A percentile compares a stretch with the other conserved stretches of the same genome.
Evolutionary conservation across 2,329 filamentous ascomycete genomes (phyloP).

Genomic region (Gaeumannomyces sp.): DNA sequence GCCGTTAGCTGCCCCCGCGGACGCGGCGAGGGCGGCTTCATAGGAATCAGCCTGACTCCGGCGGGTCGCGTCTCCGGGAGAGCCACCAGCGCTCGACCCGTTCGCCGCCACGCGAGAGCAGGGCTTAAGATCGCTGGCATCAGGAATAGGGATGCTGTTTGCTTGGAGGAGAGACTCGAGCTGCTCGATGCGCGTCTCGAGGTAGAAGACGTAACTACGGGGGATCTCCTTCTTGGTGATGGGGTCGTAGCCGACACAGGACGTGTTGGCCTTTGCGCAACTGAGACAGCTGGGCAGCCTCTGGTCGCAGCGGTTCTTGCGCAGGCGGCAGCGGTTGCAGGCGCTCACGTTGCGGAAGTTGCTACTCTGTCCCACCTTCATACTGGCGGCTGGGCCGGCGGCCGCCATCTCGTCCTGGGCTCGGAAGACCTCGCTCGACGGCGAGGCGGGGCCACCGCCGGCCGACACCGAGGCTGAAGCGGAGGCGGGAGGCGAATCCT

Average conservation of each 20-base stretch:
- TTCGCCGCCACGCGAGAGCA: conserved; percentile 41
- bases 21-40: conserved; percentile 10
- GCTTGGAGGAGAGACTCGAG: conserved; percentile 69
- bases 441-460: conserved; percentile 29
- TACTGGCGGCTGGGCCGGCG: conserved; percentile 20
- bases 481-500: conserved; percentile 34
- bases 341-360: conserved; percentile 85
- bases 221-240: conserved; percentile 96
- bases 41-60: conserved; percentile 26
- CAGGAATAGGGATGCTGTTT: conserved; percentile 65
- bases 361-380: conserved; percentile 52
- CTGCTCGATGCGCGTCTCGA: conserved; percentile 79
- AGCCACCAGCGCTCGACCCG: conserved; percentile 27
- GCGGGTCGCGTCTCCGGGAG: conserved; percentile 28
- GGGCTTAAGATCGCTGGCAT: conserved; percentile 63
- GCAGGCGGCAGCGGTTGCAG: conserved; percentile 83
- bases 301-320: conserved; percentile 95
- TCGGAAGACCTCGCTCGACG: conserved; percentile 21
- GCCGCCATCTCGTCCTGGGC: conserved; percentile 23
- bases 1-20: conserved; percentile 16
- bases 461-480: conserved; percentile 19
- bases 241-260: conserved; percentile 92
- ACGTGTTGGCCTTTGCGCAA: conserved; percentile 86
- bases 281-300: conserved; percentile 82
- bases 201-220: conserved; percentile 84